Percentiles rank a stretch among this genome's conserved stretches.
These are phyloP conservation scores for Groenewaldozyma auringiensis DNA, from an alignment of 1,139 yeast species.

Conservation along the genomic window DNA sequence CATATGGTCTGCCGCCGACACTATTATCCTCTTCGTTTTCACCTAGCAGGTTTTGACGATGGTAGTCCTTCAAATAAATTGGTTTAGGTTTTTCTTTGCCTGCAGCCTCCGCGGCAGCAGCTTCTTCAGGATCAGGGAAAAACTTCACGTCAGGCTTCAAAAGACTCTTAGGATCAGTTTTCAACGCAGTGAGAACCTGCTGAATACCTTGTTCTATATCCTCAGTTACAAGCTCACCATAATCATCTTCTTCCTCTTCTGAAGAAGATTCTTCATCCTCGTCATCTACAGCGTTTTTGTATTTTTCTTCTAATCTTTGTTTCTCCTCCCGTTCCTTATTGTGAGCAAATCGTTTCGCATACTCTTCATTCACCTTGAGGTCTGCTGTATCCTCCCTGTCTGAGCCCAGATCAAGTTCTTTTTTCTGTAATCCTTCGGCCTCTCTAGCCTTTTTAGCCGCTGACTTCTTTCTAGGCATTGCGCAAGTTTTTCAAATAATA, in stretches of 20 bases:
- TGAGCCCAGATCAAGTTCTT: conserved; percentile 10
- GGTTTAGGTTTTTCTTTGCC: conserved; percentile 44
- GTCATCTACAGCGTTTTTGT: conserved; percentile 13
- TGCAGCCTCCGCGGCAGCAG: conserved; percentile 21
- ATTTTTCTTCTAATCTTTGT: conserved; percentile 25
- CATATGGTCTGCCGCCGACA: conserved; percentile 52
- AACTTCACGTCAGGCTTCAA: conserved; percentile 62
- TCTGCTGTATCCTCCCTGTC: conserved; percentile 23
- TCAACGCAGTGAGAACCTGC: conserved; percentile 63
- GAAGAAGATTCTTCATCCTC: conserved; percentile 32
- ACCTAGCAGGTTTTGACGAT: conserved; percentile 65
- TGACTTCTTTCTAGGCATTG: conserved; percentile 87
- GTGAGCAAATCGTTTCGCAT: conserved; percentile 28
- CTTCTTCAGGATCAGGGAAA: conserved; percentile 55
- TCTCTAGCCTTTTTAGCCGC: conserved; percentile 55
- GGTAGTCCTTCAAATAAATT: conserved; percentile 84
- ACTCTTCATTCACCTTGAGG: conserved; percentile 26
- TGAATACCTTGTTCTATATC: conserved; percentile 77
- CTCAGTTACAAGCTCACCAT: conserved; percentile 78
- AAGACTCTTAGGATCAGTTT: conserved; percentile 50
- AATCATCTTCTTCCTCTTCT: conserved; percentile 84
- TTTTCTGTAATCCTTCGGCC: conserved; percentile 7
- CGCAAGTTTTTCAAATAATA: conserved; percentile 1
- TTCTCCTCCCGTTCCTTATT: conserved; percentile 31
- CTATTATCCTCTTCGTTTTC: conserved; percentile 39